These are phyloP conservation scores for Saturnispora dispora DNA, from an alignment of 805 yeast species.

Conservation along the genomic window DNA sequence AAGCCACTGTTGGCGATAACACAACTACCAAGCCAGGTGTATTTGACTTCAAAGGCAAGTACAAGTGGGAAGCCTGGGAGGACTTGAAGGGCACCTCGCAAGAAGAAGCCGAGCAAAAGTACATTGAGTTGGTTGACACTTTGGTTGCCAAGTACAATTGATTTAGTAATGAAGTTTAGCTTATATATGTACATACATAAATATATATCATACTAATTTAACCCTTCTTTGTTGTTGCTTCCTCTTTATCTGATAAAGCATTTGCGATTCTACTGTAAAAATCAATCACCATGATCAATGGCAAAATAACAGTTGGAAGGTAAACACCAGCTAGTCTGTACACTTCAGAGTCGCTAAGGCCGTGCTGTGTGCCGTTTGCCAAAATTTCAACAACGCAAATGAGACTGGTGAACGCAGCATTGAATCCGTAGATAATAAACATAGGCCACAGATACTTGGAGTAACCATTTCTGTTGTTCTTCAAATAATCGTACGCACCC, in stretches of 20 bases:
- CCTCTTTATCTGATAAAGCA: neutral
- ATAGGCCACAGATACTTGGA: slow-evolving; percentile 18
- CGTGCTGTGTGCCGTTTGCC: slow-evolving; percentile 27
- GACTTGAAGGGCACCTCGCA: slow-evolving; percentile 74
- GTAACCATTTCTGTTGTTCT: slow-evolving; percentile 12
- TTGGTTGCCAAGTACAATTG: slow-evolving; percentile 43
- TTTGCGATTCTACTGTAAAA: slow-evolving; percentile 9
- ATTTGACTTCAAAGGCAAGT: slow-evolving; percentile 89
- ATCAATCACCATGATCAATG: slow-evolving; percentile 47
- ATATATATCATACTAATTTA: neutral
- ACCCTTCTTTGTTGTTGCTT: neutral
- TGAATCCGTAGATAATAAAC: slow-evolving; percentile 63
- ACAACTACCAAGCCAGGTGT: slow-evolving; percentile 78
- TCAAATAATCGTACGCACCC: slow-evolving; percentile 28
- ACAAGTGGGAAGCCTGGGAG: slow-evolving; percentile 98
- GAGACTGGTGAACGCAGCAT: slow-evolving; percentile 73
- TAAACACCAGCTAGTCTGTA: slow-evolving; percentile 44
- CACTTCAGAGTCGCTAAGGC: slow-evolving; percentile 31
- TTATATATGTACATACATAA: too few relatives aligned
- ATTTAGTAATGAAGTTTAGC: neutral
- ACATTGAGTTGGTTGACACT: slow-evolving; percentile 60
- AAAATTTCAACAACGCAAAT: slow-evolving; percentile 54
- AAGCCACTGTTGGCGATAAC: slow-evolving; percentile 96
- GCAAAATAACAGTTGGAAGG: slow-evolving; percentile 64
- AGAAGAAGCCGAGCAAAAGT: slow-evolving; percentile 83